Evolutionary conservation across 1,284 basidiomycete species (phyloP).

Genomic region (Ganoderma lucidum): DNA sequence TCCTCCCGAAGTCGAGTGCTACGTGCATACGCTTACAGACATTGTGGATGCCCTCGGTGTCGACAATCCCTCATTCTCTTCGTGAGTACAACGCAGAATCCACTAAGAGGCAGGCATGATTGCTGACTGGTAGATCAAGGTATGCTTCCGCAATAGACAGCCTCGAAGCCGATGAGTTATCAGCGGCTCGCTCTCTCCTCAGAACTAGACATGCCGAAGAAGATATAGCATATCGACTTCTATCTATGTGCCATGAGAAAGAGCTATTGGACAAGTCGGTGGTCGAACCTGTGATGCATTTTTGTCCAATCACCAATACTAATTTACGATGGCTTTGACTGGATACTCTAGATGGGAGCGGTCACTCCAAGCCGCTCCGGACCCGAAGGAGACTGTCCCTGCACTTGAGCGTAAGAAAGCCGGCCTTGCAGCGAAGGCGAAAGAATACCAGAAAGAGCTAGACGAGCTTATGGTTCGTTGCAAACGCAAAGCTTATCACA

Average conservation of each 20-base stretch:
- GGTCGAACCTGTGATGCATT: not conserved
- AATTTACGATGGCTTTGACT: not conserved
- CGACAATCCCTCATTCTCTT: conserved; percentile 37
- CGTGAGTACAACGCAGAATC: conserved; percentile 21
- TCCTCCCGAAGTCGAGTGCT: conserved; percentile 19
- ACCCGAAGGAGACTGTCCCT: conserved; percentile 38
- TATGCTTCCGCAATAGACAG: conserved; percentile 47
- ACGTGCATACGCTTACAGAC: conserved; percentile 30
- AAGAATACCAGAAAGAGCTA: conserved; percentile 52
- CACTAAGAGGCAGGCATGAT: not conserved
- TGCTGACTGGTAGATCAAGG: conserved; percentile 34
- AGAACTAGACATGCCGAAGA: conserved; percentile 45
- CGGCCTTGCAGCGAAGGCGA: conserved; percentile 50
- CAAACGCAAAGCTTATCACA: not conserved
- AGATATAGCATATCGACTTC: conserved; percentile 47
- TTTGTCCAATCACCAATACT: too few relatives aligned
- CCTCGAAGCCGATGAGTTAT: conserved; percentile 44
- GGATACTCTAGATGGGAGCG: conserved; percentile 47
- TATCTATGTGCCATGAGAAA: conserved; percentile 44
- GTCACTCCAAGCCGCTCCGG: conserved; percentile 37
- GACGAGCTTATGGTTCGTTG: conserved; percentile 44
- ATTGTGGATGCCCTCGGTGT: conserved; percentile 36
- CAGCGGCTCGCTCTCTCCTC: conserved; percentile 43
- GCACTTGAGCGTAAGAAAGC: conserved; percentile 49
- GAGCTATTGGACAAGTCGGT: conserved; percentile 47